Evolutionary conservation across 495 filamentous ascomycete genomes (phyloP).

Genomic region (Trichocladium uniseriatum): DNA sequence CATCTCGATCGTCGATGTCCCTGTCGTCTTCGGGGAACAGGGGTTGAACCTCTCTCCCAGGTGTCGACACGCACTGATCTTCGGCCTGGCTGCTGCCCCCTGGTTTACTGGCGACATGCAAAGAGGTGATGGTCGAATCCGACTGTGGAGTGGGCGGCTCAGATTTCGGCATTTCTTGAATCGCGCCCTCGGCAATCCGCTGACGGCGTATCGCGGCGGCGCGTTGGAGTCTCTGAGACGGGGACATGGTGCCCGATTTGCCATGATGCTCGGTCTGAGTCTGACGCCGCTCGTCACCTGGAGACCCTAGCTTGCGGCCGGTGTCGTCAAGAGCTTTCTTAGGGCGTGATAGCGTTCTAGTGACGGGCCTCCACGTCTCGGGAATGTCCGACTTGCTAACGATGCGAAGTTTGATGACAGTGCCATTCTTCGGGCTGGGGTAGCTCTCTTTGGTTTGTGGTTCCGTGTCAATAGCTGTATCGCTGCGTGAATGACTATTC

Average conservation of each 20-base stretch:
- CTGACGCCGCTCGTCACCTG: slow-evolving; percentile 19
- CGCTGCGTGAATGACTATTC: neutral
- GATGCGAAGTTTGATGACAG: slow-evolving; percentile 7
- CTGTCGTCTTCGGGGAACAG: slow-evolving; percentile 20
- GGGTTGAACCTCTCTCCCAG: neutral
- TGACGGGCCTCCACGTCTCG: slow-evolving; percentile 25
- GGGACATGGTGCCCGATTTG: slow-evolving; percentile 1
- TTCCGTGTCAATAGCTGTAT: neutral
- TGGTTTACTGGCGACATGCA: neutral
- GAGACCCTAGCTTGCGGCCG: slow-evolving; percentile 25
- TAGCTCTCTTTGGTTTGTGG: neutral
- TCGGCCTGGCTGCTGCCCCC: neutral
- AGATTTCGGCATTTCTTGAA: neutral
- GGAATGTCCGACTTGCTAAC: slow-evolving; percentile 19
- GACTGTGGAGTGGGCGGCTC: neutral
- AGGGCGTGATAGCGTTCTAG: slow-evolving; percentile 26
- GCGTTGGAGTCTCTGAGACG: slow-evolving; percentile 11
- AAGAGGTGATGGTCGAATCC: neutral
- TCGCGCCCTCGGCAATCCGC: slow-evolving; percentile 1
- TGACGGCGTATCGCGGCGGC: slow-evolving; percentile 13
- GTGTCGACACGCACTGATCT: neutral
- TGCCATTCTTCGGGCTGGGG: neutral
- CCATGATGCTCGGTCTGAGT: neutral
- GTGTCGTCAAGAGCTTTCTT: slow-evolving; percentile 32
- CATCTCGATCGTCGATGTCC: slow-evolving; percentile 31